phyloP scores from a whole-genome alignment of 208 protist genomes.

The Angomonas desouzai region DNA sequence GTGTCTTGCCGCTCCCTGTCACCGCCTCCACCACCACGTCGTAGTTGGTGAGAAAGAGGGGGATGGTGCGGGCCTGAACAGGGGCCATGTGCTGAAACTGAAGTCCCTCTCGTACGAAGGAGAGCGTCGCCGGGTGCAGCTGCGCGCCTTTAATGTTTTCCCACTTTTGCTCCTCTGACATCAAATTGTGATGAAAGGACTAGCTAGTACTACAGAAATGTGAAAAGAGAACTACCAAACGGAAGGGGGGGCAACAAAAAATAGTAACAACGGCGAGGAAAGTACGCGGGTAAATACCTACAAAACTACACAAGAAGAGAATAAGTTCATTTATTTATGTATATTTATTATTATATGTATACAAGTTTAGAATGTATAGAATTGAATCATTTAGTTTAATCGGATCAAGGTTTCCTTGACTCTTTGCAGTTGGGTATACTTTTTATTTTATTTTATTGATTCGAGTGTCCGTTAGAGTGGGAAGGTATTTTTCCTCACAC shows the following conservation, averaged over 20 bases:
- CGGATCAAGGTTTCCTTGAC: background rate
- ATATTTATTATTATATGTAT: background rate
- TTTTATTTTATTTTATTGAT: background rate
- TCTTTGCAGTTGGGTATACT: background rate
- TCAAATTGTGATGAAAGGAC: too few relatives aligned
- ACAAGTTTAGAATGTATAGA: conserved; percentile 1
- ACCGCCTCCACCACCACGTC: conserved; percentile 93
- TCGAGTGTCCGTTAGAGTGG: background rate
- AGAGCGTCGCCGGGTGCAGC: conserved; percentile 50
- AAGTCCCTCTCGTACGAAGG: conserved; percentile 62
- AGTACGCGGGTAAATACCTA: background rate
- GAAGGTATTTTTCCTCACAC: too few relatives aligned
- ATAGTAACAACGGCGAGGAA: too few relatives aligned
- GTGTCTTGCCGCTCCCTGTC: conserved; percentile 93
- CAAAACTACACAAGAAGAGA: background rate
- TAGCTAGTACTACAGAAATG: background rate
- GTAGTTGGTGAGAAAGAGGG: conserved; percentile 86
- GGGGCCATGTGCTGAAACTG: conserved; percentile 87
- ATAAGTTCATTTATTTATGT: conserved; percentile 2
- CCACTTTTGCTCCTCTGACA: conserved; percentile 46
- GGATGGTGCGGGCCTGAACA: conserved; percentile 90
- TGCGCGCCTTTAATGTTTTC: conserved; percentile 75
- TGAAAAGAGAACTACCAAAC: conserved; percentile 1
- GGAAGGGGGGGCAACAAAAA: too few relatives aligned
- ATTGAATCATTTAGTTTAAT: too few relatives aligned